These are phyloP conservation scores for Fusarium sp. DNA, from an alignment of 2,329 filamentous ascomycete genomes.

Conservation along the genomic window DNA sequence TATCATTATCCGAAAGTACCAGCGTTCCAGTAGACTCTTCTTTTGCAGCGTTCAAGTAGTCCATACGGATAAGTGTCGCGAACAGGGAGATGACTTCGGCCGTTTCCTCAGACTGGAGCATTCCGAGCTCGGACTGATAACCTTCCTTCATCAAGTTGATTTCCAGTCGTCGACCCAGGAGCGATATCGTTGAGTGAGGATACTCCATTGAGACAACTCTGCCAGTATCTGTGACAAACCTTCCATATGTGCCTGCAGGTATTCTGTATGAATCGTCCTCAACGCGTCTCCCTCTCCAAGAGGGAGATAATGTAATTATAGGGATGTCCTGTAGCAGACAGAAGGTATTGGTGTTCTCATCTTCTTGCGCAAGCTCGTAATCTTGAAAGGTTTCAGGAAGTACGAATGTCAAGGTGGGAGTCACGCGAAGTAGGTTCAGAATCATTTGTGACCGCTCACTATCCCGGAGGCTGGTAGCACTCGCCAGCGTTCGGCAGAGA, in stretches of 20 bases:
- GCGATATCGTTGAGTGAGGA: constrained; percentile 81
- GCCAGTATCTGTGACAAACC: constrained; percentile 82
- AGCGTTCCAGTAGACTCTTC: constrained; percentile 51
- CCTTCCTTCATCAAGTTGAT: constrained; percentile 72
- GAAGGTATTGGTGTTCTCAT: constrained; percentile 86
- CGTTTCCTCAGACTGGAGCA: constrained; percentile 71
- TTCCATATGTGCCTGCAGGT: constrained; percentile 74
- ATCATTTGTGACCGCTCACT: constrained; percentile 64
- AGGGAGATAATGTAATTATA: constrained; percentile 68
- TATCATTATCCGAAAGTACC: constrained; percentile 53
- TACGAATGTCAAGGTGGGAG: constrained; percentile 81
- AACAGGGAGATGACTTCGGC: constrained; percentile 82
- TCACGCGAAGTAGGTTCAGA: constrained; percentile 74
- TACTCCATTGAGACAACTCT: constrained; percentile 83
- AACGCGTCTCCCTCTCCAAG: constrained; percentile 59
- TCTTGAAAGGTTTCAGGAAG: constrained; percentile 79
- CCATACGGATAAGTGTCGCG: constrained; percentile 74
- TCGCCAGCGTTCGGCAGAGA: constrained; percentile 74
- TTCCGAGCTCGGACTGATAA: constrained; percentile 65
- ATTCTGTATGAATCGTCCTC: constrained; percentile 71
- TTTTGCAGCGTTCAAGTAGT: constrained; percentile 55
- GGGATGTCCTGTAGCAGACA: constrained; percentile 73
- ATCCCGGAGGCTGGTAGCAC: constrained; percentile 50
- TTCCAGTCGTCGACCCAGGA: constrained; percentile 82
- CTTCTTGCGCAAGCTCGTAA: constrained; percentile 84